A percentile compares a stretch with the other conserved stretches of the same genome.
Conservation (phyloP, 495 filamentous ascomycete genomes). For the Stereocaulon alpinum region DNA sequence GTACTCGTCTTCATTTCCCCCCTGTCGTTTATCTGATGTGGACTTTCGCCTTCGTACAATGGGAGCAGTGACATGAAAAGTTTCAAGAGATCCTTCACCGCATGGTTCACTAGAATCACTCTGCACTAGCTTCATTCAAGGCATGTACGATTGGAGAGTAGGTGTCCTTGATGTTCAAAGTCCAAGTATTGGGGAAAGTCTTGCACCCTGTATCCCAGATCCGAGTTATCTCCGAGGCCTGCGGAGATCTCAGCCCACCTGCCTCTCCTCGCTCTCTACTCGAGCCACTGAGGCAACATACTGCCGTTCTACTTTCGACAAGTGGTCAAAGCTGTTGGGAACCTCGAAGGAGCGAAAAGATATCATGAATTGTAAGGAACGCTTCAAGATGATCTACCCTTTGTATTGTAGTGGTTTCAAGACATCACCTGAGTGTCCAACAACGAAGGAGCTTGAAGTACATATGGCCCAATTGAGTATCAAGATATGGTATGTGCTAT, state of each 20-base stretch:
- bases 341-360: no score
- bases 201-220: neutral
- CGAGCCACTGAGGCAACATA: no score
- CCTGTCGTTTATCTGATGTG: neutral
- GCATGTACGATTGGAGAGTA: neutral
- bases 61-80: constrained; percentile 13
- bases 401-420: no score
- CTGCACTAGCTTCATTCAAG: neutral
- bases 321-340: no score
- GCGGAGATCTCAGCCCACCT: no score
- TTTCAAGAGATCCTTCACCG: neutral
- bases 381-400: no score
- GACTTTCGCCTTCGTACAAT: constrained; percentile 7
- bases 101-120: neutral
- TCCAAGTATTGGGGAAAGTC: neutral
- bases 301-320: no score
- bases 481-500: neutral
- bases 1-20: constrained; percentile 11
- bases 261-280: no score
- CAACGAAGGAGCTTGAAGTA: neutral
- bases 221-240: constrained; percentile 1
- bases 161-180: neutral
- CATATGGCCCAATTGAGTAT: neutral
- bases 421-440: neutral
- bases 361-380: no score